phyloP scores from a whole-genome alignment of 129 eudicot species.

The Arctium minus region DNA sequence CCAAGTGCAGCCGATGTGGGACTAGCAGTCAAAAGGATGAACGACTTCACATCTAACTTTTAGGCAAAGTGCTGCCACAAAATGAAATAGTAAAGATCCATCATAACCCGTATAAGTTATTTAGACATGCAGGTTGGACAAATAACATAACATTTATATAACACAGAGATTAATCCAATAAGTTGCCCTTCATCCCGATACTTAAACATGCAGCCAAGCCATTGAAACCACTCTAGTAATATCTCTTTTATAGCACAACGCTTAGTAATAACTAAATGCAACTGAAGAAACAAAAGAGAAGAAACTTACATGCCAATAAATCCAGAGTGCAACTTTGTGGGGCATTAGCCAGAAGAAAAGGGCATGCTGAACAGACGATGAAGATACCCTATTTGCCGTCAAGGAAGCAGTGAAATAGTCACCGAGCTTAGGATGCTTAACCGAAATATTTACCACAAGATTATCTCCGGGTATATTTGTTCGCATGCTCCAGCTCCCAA shows the following conservation, averaged over 20 bases:
- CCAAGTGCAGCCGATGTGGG: too few relatives aligned
- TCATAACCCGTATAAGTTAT: too few relatives aligned
- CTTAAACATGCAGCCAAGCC: too few relatives aligned
- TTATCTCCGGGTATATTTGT: constrained; percentile 68
- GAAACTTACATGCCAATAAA: constrained; percentile 85
- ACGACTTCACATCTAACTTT: too few relatives aligned
- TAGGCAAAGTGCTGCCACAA: too few relatives aligned
- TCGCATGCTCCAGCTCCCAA: constrained; percentile 78
- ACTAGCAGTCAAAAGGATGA: too few relatives aligned
- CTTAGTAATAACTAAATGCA: neutral
- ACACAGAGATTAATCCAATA: too few relatives aligned
- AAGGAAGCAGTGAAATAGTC: constrained; percentile 81
- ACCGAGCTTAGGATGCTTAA: constrained; percentile 84
- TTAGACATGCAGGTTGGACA: too few relatives aligned
- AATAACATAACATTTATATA: too few relatives aligned
- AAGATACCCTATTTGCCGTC: constrained; percentile 57
- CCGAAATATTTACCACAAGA: constrained; percentile 58
- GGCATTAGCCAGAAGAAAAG: constrained; percentile 92
- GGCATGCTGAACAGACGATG: constrained; percentile 44
- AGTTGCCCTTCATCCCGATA: too few relatives aligned
- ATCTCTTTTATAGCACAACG: neutral
- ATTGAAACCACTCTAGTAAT: too few relatives aligned
- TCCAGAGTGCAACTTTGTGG: constrained; percentile 87
- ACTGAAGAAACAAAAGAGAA: neutral
- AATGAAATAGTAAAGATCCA: too few relatives aligned